Evolutionary conservation across 495 filamentous ascomycete genomes (phyloP), one percentile per base, ranked within the genome.

Genomic region (Podospora tetraspora): DNA sequence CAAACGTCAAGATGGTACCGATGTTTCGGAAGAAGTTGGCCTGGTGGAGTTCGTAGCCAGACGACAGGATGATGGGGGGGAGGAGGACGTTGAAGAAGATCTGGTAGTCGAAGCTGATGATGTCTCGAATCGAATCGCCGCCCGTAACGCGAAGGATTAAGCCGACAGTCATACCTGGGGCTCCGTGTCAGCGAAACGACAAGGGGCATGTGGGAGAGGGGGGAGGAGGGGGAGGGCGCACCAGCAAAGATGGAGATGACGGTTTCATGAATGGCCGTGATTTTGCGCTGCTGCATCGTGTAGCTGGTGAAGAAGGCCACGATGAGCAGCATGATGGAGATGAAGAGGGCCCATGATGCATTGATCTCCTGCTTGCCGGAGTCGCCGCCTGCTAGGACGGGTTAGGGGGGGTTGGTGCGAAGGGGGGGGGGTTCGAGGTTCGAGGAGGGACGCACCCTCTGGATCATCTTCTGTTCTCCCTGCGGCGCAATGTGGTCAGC

Each of bases 41-140:
- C 81, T 99, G 95, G 77, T 99, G 95, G 52, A 99, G 79, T 79
- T 99, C 95, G 81, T 98, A 99, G 57, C 95, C 95, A 34, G 94
- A 97, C 43, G 93, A 94, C 57, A 99, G 84, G 78, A 99, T 99
- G 75, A 99, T 99, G 9, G 95, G 95, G 37, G 95, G 95, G 32
- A 99, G 89, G 56, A 99, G 89, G 66, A 99, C 88, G 79, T 98
- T 99, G 83, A 99, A 99, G 84, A 99, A 99, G 79, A 97, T 94
- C 74, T 97, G 93, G 78, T 98, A 97, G 81, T 98, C 89, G 83
- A 99, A 99, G 77, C 90, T 95, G 70, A 99, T 91, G 69, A 91
- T 86, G 69, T 90, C 89, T 77, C 92, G 90, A 67, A 99, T 93
- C 70, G 89, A 91, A 56, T 92, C 89, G 70, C 88, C 88, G 63